Conservation (phyloP, 2,329 filamentous ascomycete genomes). For the Scytalidium sp. region DNA sequence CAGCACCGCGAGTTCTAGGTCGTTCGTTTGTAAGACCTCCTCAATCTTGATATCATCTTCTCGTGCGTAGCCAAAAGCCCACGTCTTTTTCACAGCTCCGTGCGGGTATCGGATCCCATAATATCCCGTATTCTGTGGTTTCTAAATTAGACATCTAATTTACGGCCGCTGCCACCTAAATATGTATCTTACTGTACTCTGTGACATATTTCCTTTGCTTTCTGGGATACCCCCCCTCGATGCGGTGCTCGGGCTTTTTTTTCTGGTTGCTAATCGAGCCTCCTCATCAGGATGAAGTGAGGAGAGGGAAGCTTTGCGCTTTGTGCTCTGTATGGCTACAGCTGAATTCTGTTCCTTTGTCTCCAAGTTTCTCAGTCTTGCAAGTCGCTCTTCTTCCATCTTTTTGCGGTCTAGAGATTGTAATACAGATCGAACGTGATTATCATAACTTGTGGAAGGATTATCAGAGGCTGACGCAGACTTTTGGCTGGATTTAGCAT, state of each 20-base stretch:
- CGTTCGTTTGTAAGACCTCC: constrained; percentile 73
- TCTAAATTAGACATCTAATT: constrained; percentile 1
- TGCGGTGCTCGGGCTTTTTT: background rate
- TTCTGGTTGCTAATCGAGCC: background rate
- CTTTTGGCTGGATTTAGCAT: too few species aligned
- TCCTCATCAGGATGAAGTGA: constrained; percentile 4
- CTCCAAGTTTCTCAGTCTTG: constrained; percentile 56
- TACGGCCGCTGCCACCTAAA: background rate
- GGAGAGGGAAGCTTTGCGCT: constrained; percentile 31
- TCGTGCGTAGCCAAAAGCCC: constrained; percentile 61
- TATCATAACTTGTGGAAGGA: background rate
- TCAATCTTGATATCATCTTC: constrained; percentile 80
- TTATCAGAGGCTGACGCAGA: background rate
- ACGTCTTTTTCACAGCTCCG: constrained; percentile 80
- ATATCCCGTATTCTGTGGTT: constrained; percentile 6
- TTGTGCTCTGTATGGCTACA: constrained; percentile 10
- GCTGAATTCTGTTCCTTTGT: constrained; percentile 37
- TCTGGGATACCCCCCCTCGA: too few species aligned
- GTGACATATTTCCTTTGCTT: background rate
- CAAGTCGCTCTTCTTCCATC: constrained; percentile 83
- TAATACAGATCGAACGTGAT: background rate
- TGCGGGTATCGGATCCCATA: constrained; percentile 27
- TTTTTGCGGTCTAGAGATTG: constrained; percentile 63
- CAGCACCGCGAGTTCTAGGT: constrained; percentile 73
- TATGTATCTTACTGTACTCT: background rate